Conservation (phyloP, 495 filamentous ascomycete species). For the Xylaria palmicola region DNA sequence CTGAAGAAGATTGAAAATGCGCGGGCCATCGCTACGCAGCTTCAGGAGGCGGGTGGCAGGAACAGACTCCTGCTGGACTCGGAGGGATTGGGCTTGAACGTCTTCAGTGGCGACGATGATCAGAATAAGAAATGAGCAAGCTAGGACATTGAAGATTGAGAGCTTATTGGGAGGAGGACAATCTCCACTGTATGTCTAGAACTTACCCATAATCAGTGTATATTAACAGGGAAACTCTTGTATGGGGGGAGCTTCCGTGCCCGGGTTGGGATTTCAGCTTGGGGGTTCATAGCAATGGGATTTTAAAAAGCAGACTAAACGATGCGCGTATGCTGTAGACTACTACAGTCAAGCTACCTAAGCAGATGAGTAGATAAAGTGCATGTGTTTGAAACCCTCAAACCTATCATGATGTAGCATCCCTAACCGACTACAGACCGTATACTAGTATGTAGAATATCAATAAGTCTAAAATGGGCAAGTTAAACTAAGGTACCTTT, state of each 20-base stretch:
- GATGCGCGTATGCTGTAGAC: too few species aligned
- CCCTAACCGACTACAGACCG: too few species aligned
- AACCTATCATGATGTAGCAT: too few species aligned
- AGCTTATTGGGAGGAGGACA: constrained; percentile 13
- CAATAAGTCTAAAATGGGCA: too few species aligned
- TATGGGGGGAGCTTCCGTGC: not conserved
- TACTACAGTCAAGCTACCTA: too few species aligned
- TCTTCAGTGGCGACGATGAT: constrained; percentile 55
- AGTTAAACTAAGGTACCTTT: too few species aligned
- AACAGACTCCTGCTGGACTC: constrained; percentile 94
- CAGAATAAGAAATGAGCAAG: constrained; percentile 37
- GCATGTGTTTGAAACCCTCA: too few species aligned
- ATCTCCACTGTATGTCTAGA: constrained; percentile 48
- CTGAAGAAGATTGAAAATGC: constrained; percentile 97
- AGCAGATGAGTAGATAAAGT: too few species aligned
- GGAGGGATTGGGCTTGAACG: constrained; percentile 87
- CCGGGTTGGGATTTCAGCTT: not conserved
- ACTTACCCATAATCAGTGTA: constrained; percentile 27
- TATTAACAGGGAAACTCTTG: constrained; percentile 17
- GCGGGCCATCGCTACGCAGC: constrained; percentile 73
- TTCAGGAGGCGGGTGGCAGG: constrained; percentile 81
- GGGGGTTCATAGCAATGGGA: not conserved
- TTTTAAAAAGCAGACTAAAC: not conserved
- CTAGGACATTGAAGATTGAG: constrained; percentile 8
- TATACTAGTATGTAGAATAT: too few species aligned